Conservation (phyloP, 257 asterid species). For the Solanum sitiens region DNA sequence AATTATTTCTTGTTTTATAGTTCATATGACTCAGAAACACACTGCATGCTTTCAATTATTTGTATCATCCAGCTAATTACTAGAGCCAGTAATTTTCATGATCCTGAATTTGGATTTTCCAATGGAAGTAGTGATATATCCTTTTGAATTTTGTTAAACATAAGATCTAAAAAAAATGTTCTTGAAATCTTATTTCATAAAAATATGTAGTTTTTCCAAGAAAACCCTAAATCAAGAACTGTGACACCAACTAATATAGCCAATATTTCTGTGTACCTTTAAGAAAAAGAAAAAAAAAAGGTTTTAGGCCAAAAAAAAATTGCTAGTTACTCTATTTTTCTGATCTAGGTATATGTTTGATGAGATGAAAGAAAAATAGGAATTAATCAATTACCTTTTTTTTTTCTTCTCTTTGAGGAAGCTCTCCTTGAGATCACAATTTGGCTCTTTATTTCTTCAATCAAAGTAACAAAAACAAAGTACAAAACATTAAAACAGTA, state of each 20-base stretch:
- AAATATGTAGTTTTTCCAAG: neutral
- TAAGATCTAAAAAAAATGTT: neutral
- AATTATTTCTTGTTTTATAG: neutral
- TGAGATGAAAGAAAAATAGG: constrained; percentile 7
- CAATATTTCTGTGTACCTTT: neutral
- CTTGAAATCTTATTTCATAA: neutral
- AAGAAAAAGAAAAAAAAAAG: neutral
- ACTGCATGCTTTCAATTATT: neutral
- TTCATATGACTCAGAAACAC: neutral
- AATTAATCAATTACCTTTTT: constrained; percentile 6
- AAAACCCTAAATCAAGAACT: neutral
- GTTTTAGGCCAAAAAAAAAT: neutral
- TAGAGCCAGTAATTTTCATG: neutral
- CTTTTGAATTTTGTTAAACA: neutral
- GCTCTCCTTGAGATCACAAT: neutral
- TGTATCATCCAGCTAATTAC: neutral
- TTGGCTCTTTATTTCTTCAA: constrained; percentile 7
- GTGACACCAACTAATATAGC: neutral
- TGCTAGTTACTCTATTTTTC: neutral
- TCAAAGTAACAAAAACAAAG: constrained; percentile 1
- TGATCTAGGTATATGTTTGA: constrained; percentile 3
- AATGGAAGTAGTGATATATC: neutral
- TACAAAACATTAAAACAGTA: neutral
- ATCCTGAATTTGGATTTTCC: neutral
- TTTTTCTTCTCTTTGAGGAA: neutral